Evolutionary conservation across 179 eudicot species (phyloP), one percentile per base, ranked within the genome.

Genomic region (Patellifolia procumbens): DNA sequence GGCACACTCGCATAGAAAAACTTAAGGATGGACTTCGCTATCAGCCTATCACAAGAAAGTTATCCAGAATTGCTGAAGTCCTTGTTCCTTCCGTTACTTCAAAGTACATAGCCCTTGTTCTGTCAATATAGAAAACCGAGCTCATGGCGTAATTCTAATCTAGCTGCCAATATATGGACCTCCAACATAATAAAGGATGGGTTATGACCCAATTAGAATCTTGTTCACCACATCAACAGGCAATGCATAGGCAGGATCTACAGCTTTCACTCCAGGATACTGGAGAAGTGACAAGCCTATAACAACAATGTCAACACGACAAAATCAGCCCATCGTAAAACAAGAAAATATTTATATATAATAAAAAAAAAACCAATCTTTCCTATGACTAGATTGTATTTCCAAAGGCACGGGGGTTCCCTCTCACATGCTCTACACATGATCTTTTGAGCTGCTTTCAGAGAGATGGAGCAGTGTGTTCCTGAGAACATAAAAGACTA

Each of bases 191-290:
- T 24, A 55, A 53, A 48, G 32, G 16, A 49, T 22, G 26, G 28
- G 28, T 45, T 29, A 73, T 58, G 76, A 76, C 76, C 87, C 75
- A 32, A 89, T 74, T 74, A 90, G 82, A 69, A 89, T 83, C 83
- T 84, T 86, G 76, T 91, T 87, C 55, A 94, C 89, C n/a, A 91
- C 92, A 81, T 92, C 92, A 76, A 92, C 91, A n/a, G 98, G 98
- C 84, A 94, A 84, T 42, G 98, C 96, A 81, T 94, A 94, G 55
- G 98, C 98, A 22, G 98, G 96, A 84, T 94, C 98, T 43, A 89
- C 85, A 60, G 94, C 87, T 84, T 89, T 91, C 80, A 92, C 70
- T 79, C 92, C 91, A 1, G 94, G 92, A 85, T 90, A 92, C 76
- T 94, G 91, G 19, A 94, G 94, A 81, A 92, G 91, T 16, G 98